A percentile compares a stretch with the other conserved stretches of the same genome.
phyloP scores from a whole-genome alignment of 306 rosid species.

The Acmispon strigosus region DNA sequence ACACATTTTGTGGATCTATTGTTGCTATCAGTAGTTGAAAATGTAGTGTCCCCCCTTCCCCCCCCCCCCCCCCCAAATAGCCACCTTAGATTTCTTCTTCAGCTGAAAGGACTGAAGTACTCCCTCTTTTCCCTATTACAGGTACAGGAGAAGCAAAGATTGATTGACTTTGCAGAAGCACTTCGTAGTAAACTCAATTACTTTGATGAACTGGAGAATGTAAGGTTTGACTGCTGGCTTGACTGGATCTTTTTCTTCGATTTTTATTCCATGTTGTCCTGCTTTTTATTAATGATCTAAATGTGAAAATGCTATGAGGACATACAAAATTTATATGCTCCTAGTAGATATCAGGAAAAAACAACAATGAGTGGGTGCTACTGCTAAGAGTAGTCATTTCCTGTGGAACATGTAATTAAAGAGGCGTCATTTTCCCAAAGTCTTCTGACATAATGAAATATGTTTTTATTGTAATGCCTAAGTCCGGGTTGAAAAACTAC shows the following conservation, averaged over 20 bases:
- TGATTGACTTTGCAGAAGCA: constrained; percentile 87
- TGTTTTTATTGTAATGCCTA: neutral
- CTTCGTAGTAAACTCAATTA: constrained; percentile 93
- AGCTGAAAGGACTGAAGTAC: constrained; percentile 19
- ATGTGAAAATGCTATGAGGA: constrained; percentile 3
- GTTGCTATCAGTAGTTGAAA: constrained; percentile 5
- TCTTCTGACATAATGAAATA: neutral
- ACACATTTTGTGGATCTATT: constrained; percentile 11
- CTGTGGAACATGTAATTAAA: constrained; percentile 1
- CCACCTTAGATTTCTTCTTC: neutral
- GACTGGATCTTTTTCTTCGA: constrained; percentile 38
- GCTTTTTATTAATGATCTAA: neutral
- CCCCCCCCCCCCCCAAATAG: neutral
- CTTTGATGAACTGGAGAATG: constrained; percentile 99
- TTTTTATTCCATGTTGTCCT: neutral
- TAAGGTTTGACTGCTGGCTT: constrained; percentile 93
- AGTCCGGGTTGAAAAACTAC: neutral
- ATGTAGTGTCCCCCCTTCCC: neutral
- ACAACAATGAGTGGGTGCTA: neutral
- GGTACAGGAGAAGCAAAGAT: constrained; percentile 88
- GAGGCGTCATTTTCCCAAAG: too few species aligned
- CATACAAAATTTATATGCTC: neutral
- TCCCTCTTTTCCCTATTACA: constrained; percentile 30
- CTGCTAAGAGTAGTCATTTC: constrained; percentile 7
- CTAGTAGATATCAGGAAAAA: constrained; percentile 6